These are phyloP conservation scores for Trypanosoma platydactyli DNA, from an alignment of 208 protist genomes.

Conservation along the genomic window DNA sequence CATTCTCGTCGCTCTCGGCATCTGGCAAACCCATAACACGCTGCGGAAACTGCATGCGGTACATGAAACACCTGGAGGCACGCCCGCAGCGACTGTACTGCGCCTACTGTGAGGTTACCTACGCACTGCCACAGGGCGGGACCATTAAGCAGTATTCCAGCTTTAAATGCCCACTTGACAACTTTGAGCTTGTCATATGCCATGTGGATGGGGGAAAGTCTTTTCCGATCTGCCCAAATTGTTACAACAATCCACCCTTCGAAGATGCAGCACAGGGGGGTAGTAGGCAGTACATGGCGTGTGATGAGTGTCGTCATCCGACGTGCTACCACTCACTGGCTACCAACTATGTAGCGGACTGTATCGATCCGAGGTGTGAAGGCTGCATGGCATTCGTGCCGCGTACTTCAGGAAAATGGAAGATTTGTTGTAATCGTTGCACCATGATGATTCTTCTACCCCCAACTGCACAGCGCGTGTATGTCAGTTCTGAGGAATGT, in stretches of 20 bases:
- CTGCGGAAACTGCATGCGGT: slow-evolving; percentile 93
- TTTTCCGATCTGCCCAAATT: slow-evolving; percentile 91
- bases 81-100: slow-evolving; percentile 93
- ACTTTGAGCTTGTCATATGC: slow-evolving; percentile 93
- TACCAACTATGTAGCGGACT: slow-evolving; percentile 88
- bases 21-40: slow-evolving; percentile 84
- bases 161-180: slow-evolving; percentile 91
- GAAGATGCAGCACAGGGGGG: slow-evolving; percentile 44
- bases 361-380: slow-evolving; percentile 65
- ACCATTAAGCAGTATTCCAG: slow-evolving; percentile 85
- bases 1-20: slow-evolving; percentile 85
- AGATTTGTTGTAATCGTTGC: slow-evolving; percentile 87
- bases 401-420: slow-evolving; percentile 84
- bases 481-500: slow-evolving; percentile 77
- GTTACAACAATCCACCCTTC: slow-evolving; percentile 95
- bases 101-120: slow-evolving; percentile 92
- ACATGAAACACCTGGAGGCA: slow-evolving; percentile 84
- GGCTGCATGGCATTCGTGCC: slow-evolving; percentile 90
- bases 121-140: slow-evolving; percentile 83
- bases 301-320: slow-evolving; percentile 92
- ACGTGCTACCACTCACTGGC: slow-evolving; percentile 88
- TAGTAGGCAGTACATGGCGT: slow-evolving; percentile 67
- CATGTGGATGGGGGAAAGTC: slow-evolving; percentile 89
- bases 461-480: slow-evolving; percentile 76
- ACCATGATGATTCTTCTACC: slow-evolving; percentile 89